Conservation (phyloP, 2,329 filamentous ascomycete species). For the Colletotrichum ledebouriae region DNA sequence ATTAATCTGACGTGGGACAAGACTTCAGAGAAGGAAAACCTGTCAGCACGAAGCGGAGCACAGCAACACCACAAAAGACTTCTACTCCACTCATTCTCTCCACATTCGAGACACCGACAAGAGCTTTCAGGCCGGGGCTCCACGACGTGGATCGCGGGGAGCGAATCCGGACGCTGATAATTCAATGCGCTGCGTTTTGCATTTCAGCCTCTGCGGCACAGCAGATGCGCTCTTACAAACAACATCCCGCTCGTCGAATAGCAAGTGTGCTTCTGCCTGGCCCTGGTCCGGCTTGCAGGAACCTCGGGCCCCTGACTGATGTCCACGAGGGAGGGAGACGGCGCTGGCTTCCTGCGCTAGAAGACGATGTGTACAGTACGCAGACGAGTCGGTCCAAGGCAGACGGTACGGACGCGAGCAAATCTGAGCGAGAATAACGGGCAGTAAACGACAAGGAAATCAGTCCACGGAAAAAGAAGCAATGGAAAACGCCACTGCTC, state of each 20-base stretch:
- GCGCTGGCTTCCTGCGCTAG: neutral
- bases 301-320: neutral
- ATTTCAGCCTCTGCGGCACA: conserved; percentile 2
- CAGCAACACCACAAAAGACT: neutral
- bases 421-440: neutral
- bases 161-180: neutral
- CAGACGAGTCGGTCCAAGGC: no score
- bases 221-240: neutral
- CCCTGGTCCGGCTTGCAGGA: conserved; percentile 4
- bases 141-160: neutral
- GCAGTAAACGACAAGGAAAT: neutral
- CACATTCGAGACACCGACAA: conserved; percentile 16
- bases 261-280: neutral
- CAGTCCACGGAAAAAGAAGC: conserved; percentile 30
- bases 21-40: conserved; percentile 1
- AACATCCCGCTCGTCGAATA: neutral
- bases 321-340: neutral
- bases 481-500: conserved; percentile 33
- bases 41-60: conserved; percentile 2
- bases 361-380: neutral
- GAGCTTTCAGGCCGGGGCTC: neutral
- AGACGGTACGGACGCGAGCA: neutral
- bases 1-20: conserved; percentile 35
- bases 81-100: neutral
- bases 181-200: neutral